Evolutionary conservation across 148 eudicot genomes (phyloP).

Genomic region (Rhododendron vialii): DNA sequence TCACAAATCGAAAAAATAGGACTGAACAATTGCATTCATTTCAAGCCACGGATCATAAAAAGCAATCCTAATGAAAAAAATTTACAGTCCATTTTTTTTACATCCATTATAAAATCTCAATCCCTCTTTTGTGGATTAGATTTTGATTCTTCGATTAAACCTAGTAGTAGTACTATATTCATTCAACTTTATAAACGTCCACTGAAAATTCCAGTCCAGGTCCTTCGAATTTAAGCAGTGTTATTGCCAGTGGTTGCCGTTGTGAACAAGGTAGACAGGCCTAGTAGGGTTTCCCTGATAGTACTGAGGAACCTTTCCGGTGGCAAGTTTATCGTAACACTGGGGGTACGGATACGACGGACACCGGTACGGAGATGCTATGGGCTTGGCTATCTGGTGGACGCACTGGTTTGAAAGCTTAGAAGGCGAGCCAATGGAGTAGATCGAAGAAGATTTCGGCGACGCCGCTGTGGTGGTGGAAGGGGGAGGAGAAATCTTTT

Average conservation of each 20-base stretch:
- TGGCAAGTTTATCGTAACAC: conserved; percentile 22
- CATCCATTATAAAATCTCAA: neutral
- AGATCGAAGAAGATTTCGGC: conserved; percentile 23
- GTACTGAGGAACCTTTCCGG: conserved; percentile 16
- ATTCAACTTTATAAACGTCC: neutral
- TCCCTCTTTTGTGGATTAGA: neutral
- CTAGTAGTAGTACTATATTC: neutral
- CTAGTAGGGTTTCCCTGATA: conserved; percentile 27
- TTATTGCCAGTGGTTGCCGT: conserved; percentile 62
- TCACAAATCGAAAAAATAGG: conserved; percentile 7
- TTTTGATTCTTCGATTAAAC: neutral
- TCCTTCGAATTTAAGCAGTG: neutral
- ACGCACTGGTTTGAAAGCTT: conserved; percentile 16
- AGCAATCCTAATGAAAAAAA: neutral
- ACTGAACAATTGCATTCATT: conserved; percentile 16
- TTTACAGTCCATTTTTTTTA: conserved; percentile 14
- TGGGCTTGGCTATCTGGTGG: conserved; percentile 20
- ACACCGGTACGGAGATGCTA: neutral
- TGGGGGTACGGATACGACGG: conserved; percentile 1
- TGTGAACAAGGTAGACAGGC: conserved; percentile 38
- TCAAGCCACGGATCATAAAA: conserved; percentile 18
- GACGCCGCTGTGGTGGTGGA: conserved; percentile 21
- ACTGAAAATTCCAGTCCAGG: neutral
- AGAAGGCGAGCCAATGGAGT: conserved; percentile 16
- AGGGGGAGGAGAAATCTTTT: conserved; percentile 34